Conservation (phyloP, 2,329 filamentous ascomycete genomes). For the Nemania sp. region DNA sequence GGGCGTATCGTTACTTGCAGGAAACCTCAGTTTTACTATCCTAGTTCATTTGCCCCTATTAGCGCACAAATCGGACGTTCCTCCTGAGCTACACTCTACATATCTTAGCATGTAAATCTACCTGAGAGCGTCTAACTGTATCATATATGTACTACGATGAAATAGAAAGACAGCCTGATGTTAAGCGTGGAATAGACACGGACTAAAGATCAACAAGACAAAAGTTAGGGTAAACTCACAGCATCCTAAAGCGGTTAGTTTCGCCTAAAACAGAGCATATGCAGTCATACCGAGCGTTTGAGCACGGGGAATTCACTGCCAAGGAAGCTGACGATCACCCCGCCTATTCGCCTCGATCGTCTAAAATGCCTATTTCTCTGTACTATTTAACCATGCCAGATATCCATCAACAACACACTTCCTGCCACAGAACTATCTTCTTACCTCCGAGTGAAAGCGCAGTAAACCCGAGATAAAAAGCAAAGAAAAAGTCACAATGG, state of each 20-base stretch:
- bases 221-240: neutral
- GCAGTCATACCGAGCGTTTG: neutral
- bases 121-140: too few species aligned
- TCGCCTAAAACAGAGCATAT: neutral
- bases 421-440: neutral
- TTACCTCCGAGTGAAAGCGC: too few species aligned
- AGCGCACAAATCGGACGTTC: too few species aligned
- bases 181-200: neutral
- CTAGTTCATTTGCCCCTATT: too few species aligned
- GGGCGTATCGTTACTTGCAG: too few species aligned
- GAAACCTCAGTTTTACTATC: too few species aligned
- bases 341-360: neutral
- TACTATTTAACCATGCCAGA: neutral
- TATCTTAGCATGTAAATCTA: too few species aligned
- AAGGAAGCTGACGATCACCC: neutral
- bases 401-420: neutral
- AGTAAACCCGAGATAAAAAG: neutral
- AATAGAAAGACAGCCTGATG: neutral
- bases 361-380: too few species aligned
- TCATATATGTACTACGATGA: neutral
- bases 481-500: conserved; percentile 19
- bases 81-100: too few species aligned
- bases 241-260: neutral
- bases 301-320: neutral
- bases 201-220: neutral